Base-by-base conservation (phyloP, 108 stramenopile species). In the Cyclotella baltica region DNA sequence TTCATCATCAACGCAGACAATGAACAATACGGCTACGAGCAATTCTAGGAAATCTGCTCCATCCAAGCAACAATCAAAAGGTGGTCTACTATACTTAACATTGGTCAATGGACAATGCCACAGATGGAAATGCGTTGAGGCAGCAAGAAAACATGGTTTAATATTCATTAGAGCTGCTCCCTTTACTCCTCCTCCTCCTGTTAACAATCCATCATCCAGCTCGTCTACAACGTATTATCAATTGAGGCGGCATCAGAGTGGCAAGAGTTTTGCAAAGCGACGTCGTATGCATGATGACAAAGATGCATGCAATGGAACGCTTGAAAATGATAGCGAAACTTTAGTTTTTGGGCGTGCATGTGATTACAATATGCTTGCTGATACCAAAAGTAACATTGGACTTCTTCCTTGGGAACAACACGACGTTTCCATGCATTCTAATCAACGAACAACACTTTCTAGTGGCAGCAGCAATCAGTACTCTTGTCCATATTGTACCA, bases 241-340 rank as follows among this genome's bases (percentile, higher is more conserved):
- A 10, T 72, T 76, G 58, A 83, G 94, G 53, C 81, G 94, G 29
- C 94, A 95, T 83, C 94, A 95, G 80, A 89, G 87, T 27, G 94
- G 94, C 28, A 91, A 88, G 73, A 88, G 88, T 25, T 95, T 95
- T 86, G 88, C 84, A 37, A 80, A 76, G 33, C 83, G 93, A 38
- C 70, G 81, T 51, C 40, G 55, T 48, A 47, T 75, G 62, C 73
- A 70, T 35, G 48, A 47, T 34, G 57, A 31, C 31, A 50, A 33
- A 10, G 2, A 51, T 31, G n/a, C 34, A 47, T 34, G 5, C 4
- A 30, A 22, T 33, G 37, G 31, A 15, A 2, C n/a, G 28, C 15
- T 47, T 22, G 57, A 72, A 25, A 74, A 75, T 65, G 83, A 72
- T 37, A 92, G 91, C 66, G 89, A 90, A 84, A 92, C 89, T 22